Evolutionary conservation across 2,329 filamentous ascomycete genomes (phyloP).

Genomic region (Alternaria burnsii): DNA sequence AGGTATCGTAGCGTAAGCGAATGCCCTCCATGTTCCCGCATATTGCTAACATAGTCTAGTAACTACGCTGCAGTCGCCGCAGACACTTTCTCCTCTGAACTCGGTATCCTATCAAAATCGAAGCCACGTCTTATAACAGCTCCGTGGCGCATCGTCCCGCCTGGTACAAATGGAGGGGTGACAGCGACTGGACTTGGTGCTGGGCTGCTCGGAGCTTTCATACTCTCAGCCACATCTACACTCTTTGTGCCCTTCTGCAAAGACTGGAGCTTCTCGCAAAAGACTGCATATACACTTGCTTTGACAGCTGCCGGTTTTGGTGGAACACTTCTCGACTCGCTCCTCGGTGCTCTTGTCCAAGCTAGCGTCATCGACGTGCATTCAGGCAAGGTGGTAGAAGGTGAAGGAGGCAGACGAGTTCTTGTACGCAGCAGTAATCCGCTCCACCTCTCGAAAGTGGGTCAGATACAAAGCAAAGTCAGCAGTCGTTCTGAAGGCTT

Average conservation of each 20-base stretch:
- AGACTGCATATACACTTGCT: conserved; percentile 55
- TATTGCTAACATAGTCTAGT: conserved; percentile 57
- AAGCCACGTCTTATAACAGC: conserved; percentile 88
- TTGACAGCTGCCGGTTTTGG: conserved; percentile 77
- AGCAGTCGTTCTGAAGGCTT: conserved; percentile 54
- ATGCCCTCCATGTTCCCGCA: neutral
- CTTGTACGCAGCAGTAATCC: conserved; percentile 46
- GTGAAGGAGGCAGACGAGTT: conserved; percentile 73
- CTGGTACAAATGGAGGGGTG: conserved; percentile 93
- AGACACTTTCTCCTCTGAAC: conserved; percentile 94
- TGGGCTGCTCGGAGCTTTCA: conserved; percentile 75
- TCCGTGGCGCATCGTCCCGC: conserved; percentile 79
- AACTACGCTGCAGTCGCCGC: conserved; percentile 93
- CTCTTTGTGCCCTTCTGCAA: conserved; percentile 75
- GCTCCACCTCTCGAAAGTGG: conserved; percentile 40
- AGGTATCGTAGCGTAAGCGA: conserved; percentile 57
- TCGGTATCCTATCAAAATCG: conserved; percentile 83
- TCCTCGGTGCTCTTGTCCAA: conserved; percentile 86
- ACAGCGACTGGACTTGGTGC: conserved; percentile 77
- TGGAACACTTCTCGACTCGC: conserved; percentile 85
- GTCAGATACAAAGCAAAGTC: conserved; percentile 49
- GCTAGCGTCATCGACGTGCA: conserved; percentile 84
- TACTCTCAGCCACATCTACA: conserved; percentile 72
- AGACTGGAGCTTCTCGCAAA: conserved; percentile 35
- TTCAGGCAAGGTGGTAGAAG: conserved; percentile 89